Conservation (phyloP, 371 early-diverging fungal species). For the Enterocytospora artemiae region DNA sequence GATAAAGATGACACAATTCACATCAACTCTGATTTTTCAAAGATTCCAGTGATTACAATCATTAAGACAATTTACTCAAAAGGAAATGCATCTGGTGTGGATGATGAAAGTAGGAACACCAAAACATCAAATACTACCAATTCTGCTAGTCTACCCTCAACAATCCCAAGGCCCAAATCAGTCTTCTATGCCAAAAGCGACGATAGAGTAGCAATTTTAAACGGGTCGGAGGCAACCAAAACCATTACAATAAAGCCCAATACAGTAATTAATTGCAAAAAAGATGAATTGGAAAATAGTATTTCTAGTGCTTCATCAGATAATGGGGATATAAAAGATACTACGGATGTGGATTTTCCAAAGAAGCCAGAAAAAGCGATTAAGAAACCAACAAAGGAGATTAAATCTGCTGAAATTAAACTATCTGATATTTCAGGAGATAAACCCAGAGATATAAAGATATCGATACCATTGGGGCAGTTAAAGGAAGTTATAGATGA, state of each 20-base stretch:
- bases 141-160: too few species aligned
- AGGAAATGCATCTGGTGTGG: too few species aligned
- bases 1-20: too few species aligned
- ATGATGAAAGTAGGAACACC: too few species aligned
- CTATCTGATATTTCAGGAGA: neutral
- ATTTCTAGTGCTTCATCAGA: neutral
- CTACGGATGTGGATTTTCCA: neutral
- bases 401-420: constrained; percentile 15
- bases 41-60: too few species aligned
- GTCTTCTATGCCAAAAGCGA: too few species aligned
- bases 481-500: constrained; percentile 2
- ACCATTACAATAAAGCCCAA: neutral
- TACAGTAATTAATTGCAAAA: neutral
- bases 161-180: too few species aligned
- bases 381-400: neutral
- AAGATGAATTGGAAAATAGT: neutral
- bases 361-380: neutral
- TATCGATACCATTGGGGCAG: constrained; percentile 12
- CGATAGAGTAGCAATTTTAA: neutral
- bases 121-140: too few species aligned
- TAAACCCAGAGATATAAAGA: constrained; percentile 11
- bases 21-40: too few species aligned
- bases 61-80: too few species aligned
- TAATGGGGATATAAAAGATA: neutral
- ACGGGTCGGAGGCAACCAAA: neutral